These are phyloP conservation scores for Barnettozyma salicaria DNA, from an alignment of 805 yeast species.

Conservation along the genomic window DNA sequence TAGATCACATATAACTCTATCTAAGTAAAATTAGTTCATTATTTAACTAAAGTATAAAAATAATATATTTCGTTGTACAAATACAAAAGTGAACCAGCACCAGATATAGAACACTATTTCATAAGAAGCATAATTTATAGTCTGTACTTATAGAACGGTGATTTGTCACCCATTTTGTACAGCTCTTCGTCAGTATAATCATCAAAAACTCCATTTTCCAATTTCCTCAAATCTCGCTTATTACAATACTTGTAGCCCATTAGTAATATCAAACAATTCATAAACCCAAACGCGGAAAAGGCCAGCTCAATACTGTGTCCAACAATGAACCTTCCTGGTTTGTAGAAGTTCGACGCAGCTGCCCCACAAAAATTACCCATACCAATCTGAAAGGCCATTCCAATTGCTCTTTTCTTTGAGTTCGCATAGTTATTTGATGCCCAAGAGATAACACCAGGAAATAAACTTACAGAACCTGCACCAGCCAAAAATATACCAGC, in stretches of 20 bases:
- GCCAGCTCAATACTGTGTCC: conserved; percentile 31
- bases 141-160: conserved; percentile 34
- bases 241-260: conserved; percentile 24
- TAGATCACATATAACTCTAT: too few relatives aligned
- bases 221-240: conserved; percentile 22
- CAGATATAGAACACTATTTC: too few relatives aligned
- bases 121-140: conserved; percentile 3
- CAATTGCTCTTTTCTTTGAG: conserved; percentile 34
- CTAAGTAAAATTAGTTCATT: not conserved
- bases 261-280: conserved; percentile 18
- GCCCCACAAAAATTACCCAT: conserved; percentile 37
- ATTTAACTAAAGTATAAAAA: conserved; percentile 2
- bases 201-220: conserved; percentile 29
- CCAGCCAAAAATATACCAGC: conserved; percentile 29
- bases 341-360: conserved; percentile 32
- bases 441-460: conserved; percentile 30
- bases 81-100: too few relatives aligned
- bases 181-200: conserved; percentile 26
- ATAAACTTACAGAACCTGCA: conserved; percentile 32
- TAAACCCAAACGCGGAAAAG: conserved; percentile 30
- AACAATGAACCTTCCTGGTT: conserved; percentile 26
- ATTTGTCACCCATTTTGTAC: conserved; percentile 36
- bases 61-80: not conserved
- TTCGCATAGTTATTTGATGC: conserved; percentile 36
- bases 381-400: conserved; percentile 34